Base-by-base conservation (phyloP, 768 basidiomycete genomes). In the Mycena kentingensis region DNA sequence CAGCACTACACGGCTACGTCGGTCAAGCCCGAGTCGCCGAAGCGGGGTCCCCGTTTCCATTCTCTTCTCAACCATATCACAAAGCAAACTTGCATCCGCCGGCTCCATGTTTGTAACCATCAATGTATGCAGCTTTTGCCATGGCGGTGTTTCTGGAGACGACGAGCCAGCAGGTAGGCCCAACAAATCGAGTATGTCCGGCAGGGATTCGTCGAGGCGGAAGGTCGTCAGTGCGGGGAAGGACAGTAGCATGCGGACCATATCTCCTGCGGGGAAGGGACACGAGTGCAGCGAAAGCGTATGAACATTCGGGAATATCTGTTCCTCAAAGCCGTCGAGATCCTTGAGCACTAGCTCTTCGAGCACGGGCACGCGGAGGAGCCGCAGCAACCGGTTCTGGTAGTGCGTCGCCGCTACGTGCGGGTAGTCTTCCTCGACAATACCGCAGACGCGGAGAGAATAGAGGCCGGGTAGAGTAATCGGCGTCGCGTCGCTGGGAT, bases 401-500 rank as follows among this genome's bases (percentile, higher is more conserved):
- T n/a, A n/a, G n/a, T n/a, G n/a, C n/a, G n/a, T n/a, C 25, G 69
- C 54, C 11, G 68, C 65, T 10, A 68, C 7, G 21, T 38, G 11
- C n/a, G 6, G 27, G 13, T 42, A 48, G 18, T 29, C 13, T 25
- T 60, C 58, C 43, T 52, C 50, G 16, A 47, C 52, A 18, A 52
- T 67, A 6, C 73, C 73, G 24, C 73, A 71, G 19, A 77, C 66
- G 19, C 78, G 76, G n/a, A 80, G 65, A 24, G 69, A 67, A 21
- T 61, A 68, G 19, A 80, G 68, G 12, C 60, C 52, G 22, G 70
- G 68, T 16, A 78, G 60, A 4, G 57, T 36, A 44, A 73, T 68
- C 13, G 74, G 69, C 11, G 60, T 46, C 22, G 60, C 45, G 26
- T 53, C 54, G 10, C 36, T 6, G 6, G 53, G 54, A 6, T 49